phyloP scores from a whole-genome alignment of 139 green algal species.

The Raphidocelis subcapitata region DNA sequence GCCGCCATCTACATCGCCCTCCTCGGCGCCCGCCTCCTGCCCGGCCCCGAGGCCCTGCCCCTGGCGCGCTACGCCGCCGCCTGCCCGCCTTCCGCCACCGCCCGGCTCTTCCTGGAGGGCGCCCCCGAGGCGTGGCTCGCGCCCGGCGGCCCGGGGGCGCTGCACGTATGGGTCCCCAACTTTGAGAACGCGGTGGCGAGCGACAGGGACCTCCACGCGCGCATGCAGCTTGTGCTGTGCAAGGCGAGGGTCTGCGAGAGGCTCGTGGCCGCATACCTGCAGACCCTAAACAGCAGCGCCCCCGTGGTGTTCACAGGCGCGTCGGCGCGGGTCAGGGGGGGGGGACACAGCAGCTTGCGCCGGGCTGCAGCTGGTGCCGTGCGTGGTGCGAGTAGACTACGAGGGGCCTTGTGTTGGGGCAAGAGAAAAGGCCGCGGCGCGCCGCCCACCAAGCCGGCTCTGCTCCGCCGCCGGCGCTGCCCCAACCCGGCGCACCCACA shows the following conservation, averaged over 20 bases:
- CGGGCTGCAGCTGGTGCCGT: background rate
- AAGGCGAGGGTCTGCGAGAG: conserved; percentile 13
- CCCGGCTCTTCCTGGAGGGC: conserved; percentile 12
- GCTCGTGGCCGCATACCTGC: conserved; percentile 11
- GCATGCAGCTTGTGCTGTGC: conserved; percentile 23
- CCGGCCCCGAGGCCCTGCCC: background rate
- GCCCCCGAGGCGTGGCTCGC: conserved; percentile 13
- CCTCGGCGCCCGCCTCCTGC: conserved; percentile 3
- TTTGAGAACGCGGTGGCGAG: conserved; percentile 20
- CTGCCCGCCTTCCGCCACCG: background rate
- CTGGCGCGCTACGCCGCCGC: background rate
- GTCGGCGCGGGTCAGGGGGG: background rate
- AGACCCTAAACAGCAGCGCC: conserved; percentile 10
- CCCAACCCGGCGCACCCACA: no score
- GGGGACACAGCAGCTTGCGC: background rate
- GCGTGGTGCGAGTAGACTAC: no score
- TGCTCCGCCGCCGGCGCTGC: no score
- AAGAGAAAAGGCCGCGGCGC: background rate
- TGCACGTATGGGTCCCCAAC: conserved; percentile 13
- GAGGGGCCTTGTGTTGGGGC: no score
- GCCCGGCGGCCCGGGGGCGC: background rate
- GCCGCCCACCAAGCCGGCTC: background rate
- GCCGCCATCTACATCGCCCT: conserved; percentile 19
- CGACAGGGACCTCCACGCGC: conserved; percentile 11
- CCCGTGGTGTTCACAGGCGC: conserved; percentile 3